Evolutionary conservation across 192 early-diverging fungal genomes (phyloP), one percentile per base, ranked within the genome.

Genomic region (Coemansia sp.): DNA sequence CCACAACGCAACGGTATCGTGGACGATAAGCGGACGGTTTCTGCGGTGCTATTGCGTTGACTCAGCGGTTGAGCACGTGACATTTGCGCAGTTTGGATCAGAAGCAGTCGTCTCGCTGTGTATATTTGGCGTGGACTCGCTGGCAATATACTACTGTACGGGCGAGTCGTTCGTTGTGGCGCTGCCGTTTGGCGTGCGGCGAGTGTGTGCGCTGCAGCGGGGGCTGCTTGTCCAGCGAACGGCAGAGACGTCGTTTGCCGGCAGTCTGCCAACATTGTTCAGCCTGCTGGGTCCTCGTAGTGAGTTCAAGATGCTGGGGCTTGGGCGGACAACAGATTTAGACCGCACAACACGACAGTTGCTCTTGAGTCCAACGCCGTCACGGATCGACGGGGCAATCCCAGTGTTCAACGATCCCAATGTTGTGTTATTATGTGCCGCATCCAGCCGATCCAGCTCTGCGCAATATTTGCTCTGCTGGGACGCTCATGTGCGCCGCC

Each of bases 281-380:
- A 75, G 78, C 51, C 39, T 81, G 53, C 65, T 69, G 8, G 62
- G 74, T 1, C 69, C 74, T 9, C 72, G 65, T 11, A 55, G 69
- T 48, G 74, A 81, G 54, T 81, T 81, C 27, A 81, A 62, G 41
- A 71, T 80, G 71, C 64, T 80, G 19, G 77, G 77, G 8, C 39
- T 80, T 9, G 62, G 65, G 24, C 64, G 64, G 0, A 37, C 63
- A 4, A 41, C 57, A 5, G 76, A 79, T 52, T 51, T 65, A 29
- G 57, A 73, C 27, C 57, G 56, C 14, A 39, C 57, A 23, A 38
- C 50, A 8, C 51, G 49, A 19, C 64, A 64, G 20, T 26, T 71
- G 48, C 24, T 80, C 14, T 58, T 80, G 24, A 73, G 77, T 13
- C 71, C 77, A 5, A 60, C 68, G 3, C 77, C 77, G 4, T 4